Percentiles rank a stretch among this genome's conserved stretches.
Conservation (phyloP, 2,329 filamentous ascomycete genomes). For the Colletotrichum sp. region DNA sequence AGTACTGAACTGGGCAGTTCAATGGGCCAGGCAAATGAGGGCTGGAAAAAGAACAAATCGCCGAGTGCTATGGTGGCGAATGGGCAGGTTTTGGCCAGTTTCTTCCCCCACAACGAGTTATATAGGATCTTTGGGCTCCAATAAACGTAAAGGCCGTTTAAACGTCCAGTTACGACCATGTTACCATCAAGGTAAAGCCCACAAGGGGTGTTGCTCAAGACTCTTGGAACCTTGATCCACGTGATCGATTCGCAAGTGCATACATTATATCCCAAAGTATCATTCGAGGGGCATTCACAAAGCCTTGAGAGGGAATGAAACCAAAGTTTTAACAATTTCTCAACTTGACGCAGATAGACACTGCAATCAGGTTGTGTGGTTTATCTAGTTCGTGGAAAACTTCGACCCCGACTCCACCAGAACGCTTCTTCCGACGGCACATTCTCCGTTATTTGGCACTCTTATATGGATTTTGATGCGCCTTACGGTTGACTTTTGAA, state of each 20-base stretch:
- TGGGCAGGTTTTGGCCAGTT: neutral
- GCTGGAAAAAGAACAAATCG: neutral
- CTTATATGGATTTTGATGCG: neutral
- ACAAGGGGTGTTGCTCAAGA: neutral
- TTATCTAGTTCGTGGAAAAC: neutral
- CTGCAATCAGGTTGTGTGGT: neutral
- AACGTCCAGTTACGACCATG: neutral
- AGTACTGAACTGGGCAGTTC: accelerated
- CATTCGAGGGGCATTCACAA: neutral
- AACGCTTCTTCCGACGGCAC: neutral
- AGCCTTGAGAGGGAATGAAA: neutral
- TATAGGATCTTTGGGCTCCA: neutral
- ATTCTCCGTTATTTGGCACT: neutral
- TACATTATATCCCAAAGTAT: neutral
- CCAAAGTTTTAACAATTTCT: accelerated
- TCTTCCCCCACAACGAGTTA: neutral
- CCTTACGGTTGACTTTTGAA: neutral
- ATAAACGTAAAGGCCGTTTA: neutral
- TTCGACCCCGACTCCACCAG: neutral
- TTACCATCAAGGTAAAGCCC: neutral
- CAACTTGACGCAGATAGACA: neutral
- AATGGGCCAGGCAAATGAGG: accelerated
- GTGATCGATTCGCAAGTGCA: neutral
- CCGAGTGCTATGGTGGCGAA: neutral
- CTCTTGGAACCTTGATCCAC: neutral